Conservation (phyloP, 495 filamentous ascomycete genomes). For the Aspergillus coremiiformis region DNA sequence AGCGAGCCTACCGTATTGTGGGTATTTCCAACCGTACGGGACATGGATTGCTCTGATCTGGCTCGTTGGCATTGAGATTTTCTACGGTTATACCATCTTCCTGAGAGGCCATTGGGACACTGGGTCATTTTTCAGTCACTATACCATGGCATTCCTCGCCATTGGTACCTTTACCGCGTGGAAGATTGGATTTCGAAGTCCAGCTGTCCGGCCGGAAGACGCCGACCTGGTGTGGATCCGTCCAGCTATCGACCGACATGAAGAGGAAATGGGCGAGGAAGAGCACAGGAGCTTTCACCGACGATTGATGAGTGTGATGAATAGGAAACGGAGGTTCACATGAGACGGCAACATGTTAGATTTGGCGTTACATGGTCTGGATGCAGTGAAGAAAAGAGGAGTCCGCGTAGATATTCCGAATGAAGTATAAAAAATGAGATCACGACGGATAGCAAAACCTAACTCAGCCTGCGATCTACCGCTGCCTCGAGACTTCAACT, state of each 20-base stretch:
- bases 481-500: too few species aligned
- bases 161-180: constrained; percentile 42
- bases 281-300: not conserved
- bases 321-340: too few species aligned
- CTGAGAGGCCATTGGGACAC: constrained; percentile 37
- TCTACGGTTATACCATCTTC: constrained; percentile 49
- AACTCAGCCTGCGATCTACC: too few species aligned
- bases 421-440: not conserved
- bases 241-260: not conserved
- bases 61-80: constrained; percentile 36
- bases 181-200: constrained; percentile 50
- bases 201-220: constrained; percentile 37
- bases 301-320: not conserved
- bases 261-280: not conserved
- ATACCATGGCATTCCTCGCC: constrained; percentile 48
- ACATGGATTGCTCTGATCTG: constrained; percentile 41
- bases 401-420: too few species aligned
- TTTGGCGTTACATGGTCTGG: not conserved
- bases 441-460: not conserved
- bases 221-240: constrained; percentile 50
- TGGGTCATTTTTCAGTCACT: constrained; percentile 47
- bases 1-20: constrained; percentile 43
- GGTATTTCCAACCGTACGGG: constrained; percentile 52
- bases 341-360: not conserved
- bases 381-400: too few species aligned